Percentiles rank a stretch among this genome's conserved stretches.
phyloP scores from a whole-genome alignment of 805 yeast species.

The Lachancea lanzarotensis region DNA sequence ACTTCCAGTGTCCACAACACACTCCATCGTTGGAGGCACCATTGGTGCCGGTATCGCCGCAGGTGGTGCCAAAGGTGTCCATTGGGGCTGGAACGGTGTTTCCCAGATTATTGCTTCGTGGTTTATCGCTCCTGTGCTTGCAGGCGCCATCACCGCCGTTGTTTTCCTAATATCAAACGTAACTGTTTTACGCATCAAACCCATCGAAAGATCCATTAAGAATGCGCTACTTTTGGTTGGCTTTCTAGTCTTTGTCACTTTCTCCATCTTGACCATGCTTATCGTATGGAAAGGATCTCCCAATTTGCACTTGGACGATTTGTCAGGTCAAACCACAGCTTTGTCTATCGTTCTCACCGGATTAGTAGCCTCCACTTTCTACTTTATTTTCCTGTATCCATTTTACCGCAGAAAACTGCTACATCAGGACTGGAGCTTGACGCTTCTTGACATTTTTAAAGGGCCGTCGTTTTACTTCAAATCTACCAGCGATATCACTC shows the following conservation, averaged over 20 bases:
- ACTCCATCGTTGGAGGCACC: constrained; percentile 69
- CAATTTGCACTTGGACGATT: constrained; percentile 47
- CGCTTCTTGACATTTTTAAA: constrained; percentile 45
- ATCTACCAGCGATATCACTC: constrained; percentile 54
- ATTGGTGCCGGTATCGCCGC: constrained; percentile 74
- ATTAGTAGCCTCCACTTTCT: constrained; percentile 46
- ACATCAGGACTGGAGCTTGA: constrained; percentile 60
- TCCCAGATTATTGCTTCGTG: constrained; percentile 70
- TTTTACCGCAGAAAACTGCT: constrained; percentile 54
- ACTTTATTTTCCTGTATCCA: constrained; percentile 52
- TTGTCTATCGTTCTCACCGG: constrained; percentile 64
- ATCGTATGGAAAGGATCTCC: constrained; percentile 82
- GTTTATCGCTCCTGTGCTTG: constrained; percentile 69
- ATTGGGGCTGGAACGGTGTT: constrained; percentile 75
- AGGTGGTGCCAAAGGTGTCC: constrained; percentile 50
- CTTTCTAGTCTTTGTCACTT: constrained; percentile 50
- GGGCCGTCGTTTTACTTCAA: constrained; percentile 56
- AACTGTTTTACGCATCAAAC: constrained; percentile 45
- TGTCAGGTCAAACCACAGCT: constrained; percentile 46
- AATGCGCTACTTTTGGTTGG: constrained; percentile 56
- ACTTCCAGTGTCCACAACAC: constrained; percentile 79
- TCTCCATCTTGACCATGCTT: constrained; percentile 63
- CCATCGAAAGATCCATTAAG: constrained; percentile 42
- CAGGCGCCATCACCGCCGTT: constrained; percentile 56
- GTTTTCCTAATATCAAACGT: constrained; percentile 55